A percentile compares a stretch with the other conserved stretches of the same genome.
These are phyloP conservation scores for Setomelanomma holmii DNA, from an alignment of 2,329 filamentous ascomycete species.

Conservation along the genomic window DNA sequence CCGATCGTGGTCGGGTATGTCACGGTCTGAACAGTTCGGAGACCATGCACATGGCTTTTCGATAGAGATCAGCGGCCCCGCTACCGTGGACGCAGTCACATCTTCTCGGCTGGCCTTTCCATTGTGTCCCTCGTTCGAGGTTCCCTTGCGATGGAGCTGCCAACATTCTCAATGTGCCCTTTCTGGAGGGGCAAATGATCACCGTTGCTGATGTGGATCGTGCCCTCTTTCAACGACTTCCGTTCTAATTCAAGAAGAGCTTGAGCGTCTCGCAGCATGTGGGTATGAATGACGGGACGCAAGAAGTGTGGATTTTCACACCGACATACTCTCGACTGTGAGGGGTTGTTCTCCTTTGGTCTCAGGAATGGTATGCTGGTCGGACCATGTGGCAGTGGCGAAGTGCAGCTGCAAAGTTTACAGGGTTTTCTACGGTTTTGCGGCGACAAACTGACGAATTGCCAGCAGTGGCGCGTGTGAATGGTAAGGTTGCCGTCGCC, in stretches of 20 bases:
- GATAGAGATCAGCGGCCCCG: slow-evolving; percentile 5
- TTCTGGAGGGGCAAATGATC: neutral
- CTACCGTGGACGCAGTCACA: slow-evolving; percentile 9
- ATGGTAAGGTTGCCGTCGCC: no score
- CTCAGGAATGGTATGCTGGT: slow-evolving; percentile 4
- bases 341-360: slow-evolving; percentile 1
- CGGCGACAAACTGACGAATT: no score
- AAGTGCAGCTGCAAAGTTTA: neutral
- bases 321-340: slow-evolving; percentile 8
- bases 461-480: no score
- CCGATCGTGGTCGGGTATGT: neutral
- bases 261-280: neutral
- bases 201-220: neutral
- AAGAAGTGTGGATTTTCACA: slow-evolving; percentile 4
- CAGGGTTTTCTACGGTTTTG: neutral
- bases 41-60: neutral
- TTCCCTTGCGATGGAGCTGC: neutral
- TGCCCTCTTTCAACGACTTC: neutral
- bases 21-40: neutral
- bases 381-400: slow-evolving; percentile 16
- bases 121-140: neutral
- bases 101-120: neutral
- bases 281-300: no score
- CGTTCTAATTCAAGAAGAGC: neutral
- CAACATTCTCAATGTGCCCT: neutral